Base-by-base conservation (phyloP, 2,329 filamentous ascomycete species). In the Aspergillus sp. region DNA sequence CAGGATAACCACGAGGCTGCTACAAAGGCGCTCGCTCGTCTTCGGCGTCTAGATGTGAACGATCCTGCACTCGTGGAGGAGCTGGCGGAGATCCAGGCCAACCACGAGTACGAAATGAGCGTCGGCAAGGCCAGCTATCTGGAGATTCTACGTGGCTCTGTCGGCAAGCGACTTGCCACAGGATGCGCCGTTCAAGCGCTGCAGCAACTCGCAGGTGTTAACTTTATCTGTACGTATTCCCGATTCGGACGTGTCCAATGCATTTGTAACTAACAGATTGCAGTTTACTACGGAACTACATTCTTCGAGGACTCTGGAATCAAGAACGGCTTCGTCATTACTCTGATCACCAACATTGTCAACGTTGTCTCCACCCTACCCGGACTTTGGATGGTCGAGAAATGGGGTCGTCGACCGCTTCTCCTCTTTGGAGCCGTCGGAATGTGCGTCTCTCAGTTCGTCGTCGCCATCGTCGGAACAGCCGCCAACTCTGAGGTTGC, bases 51-150 rank as follows among this genome's bases (percentile, higher is more conserved):
- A 52, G 70, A 95, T 79, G 83, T 89, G 54, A 75, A 80, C 59
- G 85, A 90, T 58, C 91, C 89, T 19, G 84, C 89, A 64, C 91
- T 87, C 75, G 87, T 95, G 77, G 82, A 86, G 64, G 92, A 96
- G 79, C 84, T 95, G 50, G 83, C 89, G 41, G 92, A 96, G 81
- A 91, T 96, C 68, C 84, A 94, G 64, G 92, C 92, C 80, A 96
- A 95, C 82, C 87, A 94, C 77, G 90, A 91, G 78, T 92, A 92
- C 75, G 93, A 96, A 82, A 83, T 89, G 69, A 69, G 70, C 43
- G 62, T 79, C 7, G 78, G 77, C 52, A 72, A 68, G 3, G 72
- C 76, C 5, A 70, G 69, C 19, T 80, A 77, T 58, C 53, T 75
- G 7, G 76, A 78, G 45, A 76, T 75, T 54, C 62, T 80, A 48